Conservation (phyloP, 2,329 filamentous ascomycete genomes). For the Colletotrichum echinochloae region DNA sequence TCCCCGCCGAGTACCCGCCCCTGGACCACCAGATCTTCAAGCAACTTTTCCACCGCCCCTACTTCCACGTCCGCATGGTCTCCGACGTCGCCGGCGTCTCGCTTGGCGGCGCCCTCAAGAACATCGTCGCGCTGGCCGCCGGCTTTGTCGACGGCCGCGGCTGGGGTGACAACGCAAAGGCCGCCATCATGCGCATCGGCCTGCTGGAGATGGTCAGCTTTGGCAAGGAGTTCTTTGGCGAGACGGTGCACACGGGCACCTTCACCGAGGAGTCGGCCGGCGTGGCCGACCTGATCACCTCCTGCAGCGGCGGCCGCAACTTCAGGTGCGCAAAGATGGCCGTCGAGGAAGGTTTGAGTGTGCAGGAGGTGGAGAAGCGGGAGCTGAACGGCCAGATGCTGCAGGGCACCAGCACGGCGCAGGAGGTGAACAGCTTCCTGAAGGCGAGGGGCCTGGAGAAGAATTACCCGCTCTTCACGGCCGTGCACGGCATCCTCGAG, state of each 20-base stretch:
- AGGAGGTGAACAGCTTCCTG: slow-evolving; percentile 91
- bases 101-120: slow-evolving; percentile 94
- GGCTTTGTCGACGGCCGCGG: slow-evolving; percentile 95
- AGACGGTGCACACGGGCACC: slow-evolving; percentile 82
- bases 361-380: slow-evolving; percentile 87
- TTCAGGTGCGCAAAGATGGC: slow-evolving; percentile 93
- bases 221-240: slow-evolving; percentile 90
- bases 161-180: slow-evolving; percentile 99
- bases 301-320: slow-evolving; percentile 91
- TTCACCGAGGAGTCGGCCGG: slow-evolving; percentile 98
- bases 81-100: slow-evolving; percentile 97
- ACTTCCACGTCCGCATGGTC: slow-evolving; percentile 97
- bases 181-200: slow-evolving; percentile 97
- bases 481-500: slow-evolving; percentile 83
- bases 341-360: slow-evolving; percentile 80
- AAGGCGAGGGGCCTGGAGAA: slow-evolving; percentile 80
- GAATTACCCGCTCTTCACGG: slow-evolving; percentile 93
- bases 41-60: slow-evolving; percentile 91
- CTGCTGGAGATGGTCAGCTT: slow-evolving; percentile 97
- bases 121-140: slow-evolving; percentile 93
- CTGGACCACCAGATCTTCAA: slow-evolving; percentile 87
- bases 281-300: slow-evolving; percentile 95
- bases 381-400: slow-evolving; percentile 98
- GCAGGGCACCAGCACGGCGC: slow-evolving; percentile 91
- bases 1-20: slow-evolving; percentile 86